Evolutionary conservation across 2,329 filamentous ascomycete genomes (phyloP).

Genomic region (Pseudogymnoascus sp.): DNA sequence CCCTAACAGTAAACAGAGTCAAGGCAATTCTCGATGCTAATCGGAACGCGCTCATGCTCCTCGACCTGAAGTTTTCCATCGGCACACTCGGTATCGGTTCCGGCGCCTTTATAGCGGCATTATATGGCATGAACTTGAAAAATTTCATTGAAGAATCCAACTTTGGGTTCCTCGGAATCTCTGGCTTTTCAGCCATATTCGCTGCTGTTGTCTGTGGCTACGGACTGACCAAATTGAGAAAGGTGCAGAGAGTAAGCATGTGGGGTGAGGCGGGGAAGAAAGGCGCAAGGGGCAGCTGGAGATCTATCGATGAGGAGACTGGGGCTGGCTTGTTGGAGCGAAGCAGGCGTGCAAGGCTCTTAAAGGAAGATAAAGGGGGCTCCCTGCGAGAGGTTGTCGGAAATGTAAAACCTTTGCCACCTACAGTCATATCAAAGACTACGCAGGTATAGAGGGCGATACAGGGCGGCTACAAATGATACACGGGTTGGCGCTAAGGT

Average conservation of each 20-base stretch:
- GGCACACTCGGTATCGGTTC: constrained; percentile 89
- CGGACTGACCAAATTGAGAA: constrained; percentile 73
- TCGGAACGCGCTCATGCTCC: constrained; percentile 93
- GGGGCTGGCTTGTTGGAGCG: constrained; percentile 19
- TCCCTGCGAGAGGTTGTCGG: background rate
- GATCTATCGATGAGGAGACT: constrained; percentile 11
- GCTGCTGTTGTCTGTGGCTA: constrained; percentile 74
- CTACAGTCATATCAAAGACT: background rate
- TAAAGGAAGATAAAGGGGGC: constrained; percentile 2
- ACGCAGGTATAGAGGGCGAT: background rate
- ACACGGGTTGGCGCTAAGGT: background rate
- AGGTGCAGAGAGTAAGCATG: constrained; percentile 85
- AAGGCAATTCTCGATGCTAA: constrained; percentile 97
- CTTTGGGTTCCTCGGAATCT: constrained; percentile 74
- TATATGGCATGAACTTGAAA: constrained; percentile 99
- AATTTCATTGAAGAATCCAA: constrained; percentile 96
- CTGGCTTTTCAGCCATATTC: constrained; percentile 59
- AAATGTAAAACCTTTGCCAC: constrained; percentile 1
- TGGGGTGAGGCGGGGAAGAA: constrained; percentile 32
- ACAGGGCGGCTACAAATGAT: background rate
- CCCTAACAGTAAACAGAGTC: constrained; percentile 46
- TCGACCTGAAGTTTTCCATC: constrained; percentile 94
- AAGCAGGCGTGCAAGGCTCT: constrained; percentile 17
- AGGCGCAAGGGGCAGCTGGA: constrained; percentile 20
- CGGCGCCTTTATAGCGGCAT: constrained; percentile 89